Evolutionary conservation across 2,329 filamentous ascomycete species (phyloP).

Genomic region (Trichoderma koningiopsis): DNA sequence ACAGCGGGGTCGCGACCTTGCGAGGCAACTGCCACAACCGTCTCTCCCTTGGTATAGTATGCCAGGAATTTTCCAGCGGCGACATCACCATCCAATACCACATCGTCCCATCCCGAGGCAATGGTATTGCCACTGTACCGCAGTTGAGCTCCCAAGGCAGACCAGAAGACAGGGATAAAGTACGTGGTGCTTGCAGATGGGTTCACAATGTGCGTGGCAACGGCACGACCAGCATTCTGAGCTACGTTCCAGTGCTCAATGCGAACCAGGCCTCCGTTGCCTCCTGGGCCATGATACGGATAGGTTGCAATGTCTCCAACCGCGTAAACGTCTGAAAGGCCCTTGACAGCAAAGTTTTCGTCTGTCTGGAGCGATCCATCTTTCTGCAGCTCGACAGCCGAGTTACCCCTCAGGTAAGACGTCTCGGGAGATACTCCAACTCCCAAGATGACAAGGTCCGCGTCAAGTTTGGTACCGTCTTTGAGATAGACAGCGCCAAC

Average conservation of each 20-base stretch:
- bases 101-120: slow-evolving; percentile 74
- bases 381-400: slow-evolving; percentile 67
- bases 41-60: slow-evolving; percentile 85
- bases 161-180: slow-evolving; percentile 97
- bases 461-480: slow-evolving; percentile 80
- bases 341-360: slow-evolving; percentile 74
- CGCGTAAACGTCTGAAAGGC: slow-evolving; percentile 82
- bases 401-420: slow-evolving; percentile 75
- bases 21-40: slow-evolving; percentile 83
- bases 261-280: slow-evolving; percentile 70
- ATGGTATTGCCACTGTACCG: slow-evolving; percentile 88
- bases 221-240: slow-evolving; percentile 84
- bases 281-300: slow-evolving; percentile 88
- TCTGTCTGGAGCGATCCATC: slow-evolving; percentile 87
- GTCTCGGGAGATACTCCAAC: slow-evolving; percentile 88
- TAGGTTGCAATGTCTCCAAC: slow-evolving; percentile 95
- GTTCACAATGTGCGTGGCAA: slow-evolving; percentile 74
- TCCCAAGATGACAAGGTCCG: slow-evolving; percentile 88
- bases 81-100: slow-evolving; percentile 76
- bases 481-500: slow-evolving; percentile 83
- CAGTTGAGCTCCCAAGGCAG: slow-evolving; percentile 83
- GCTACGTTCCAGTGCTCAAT: slow-evolving; percentile 99
- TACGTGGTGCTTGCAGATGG: slow-evolving; percentile 60
- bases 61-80: slow-evolving; percentile 82
- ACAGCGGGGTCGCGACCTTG: slow-evolving; percentile 91